Evolutionary conservation across 257 asterid genomes (phyloP).

Genomic region (Solanum tarapatanum): DNA sequence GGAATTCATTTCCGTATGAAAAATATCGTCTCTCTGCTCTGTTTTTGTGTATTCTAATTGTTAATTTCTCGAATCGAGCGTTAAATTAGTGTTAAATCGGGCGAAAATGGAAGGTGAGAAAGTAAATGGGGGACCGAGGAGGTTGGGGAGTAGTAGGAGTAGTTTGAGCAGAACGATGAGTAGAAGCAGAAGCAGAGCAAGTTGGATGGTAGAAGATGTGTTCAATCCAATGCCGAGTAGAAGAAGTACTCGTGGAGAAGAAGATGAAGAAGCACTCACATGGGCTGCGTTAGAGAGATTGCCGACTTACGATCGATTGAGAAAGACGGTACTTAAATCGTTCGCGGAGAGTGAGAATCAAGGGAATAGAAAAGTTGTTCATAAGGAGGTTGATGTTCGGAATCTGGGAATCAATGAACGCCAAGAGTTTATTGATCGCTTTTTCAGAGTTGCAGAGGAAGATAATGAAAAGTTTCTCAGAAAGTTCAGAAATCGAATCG

Average conservation of each 20-base stretch:
- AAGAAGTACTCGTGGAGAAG: slow-evolving; percentile 41
- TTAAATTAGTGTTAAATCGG: background rate
- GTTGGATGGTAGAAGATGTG: slow-evolving; percentile 47
- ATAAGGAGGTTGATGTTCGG: slow-evolving; percentile 33
- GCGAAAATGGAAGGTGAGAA: slow-evolving; percentile 3
- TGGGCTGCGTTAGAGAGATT: slow-evolving; percentile 92
- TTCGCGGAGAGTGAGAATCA: slow-evolving; percentile 3
- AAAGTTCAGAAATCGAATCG: slow-evolving; percentile 35
- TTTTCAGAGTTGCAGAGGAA: slow-evolving; percentile 46
- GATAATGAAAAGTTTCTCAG: slow-evolving; percentile 40
- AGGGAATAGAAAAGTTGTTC: slow-evolving; percentile 10
- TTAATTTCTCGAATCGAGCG: background rate
- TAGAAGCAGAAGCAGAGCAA: slow-evolving; percentile 16
- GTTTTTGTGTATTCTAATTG: background rate
- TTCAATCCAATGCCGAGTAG: slow-evolving; percentile 17
- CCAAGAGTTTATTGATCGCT: slow-evolving; percentile 34
- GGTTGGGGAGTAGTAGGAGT: slow-evolving; percentile 26
- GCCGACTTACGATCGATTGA: slow-evolving; percentile 68
- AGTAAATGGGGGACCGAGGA: slow-evolving; percentile 6
- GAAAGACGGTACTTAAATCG: slow-evolving; percentile 46
- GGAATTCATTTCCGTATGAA: background rate
- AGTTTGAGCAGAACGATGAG: slow-evolving; percentile 23
- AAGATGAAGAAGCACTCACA: slow-evolving; percentile 73
- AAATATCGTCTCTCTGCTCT: background rate
- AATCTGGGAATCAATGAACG: slow-evolving; percentile 28